Evolutionary conservation across 441 rosid genomes (phyloP), one percentile per base, ranked within the genome.

Genomic region (Flueggea neowawraea): DNA sequence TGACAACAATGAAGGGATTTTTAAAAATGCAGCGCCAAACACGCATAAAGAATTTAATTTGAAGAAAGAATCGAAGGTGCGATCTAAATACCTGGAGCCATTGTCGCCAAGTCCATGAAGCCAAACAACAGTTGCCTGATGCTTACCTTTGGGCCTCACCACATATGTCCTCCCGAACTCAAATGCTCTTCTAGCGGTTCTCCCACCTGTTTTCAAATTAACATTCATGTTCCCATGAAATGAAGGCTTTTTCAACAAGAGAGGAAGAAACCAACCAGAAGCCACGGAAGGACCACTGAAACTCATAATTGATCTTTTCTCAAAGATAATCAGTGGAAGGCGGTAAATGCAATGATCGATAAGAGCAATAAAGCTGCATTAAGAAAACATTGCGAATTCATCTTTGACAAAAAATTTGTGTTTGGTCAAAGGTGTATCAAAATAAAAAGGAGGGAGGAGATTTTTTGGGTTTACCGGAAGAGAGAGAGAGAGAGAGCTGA

Each of bases 91-190:
- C 99, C 97, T 89, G 0, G 90, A 83, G 62, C 99, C 99, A 62
- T 91, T 87, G 69, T 91, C 96, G 15, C 95, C 99, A 70, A 91
- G 94, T n/a, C 97, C 97, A 72, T 94, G 99, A 31, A 94, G 87
- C 99, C 99, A 94, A 60, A 94, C 96, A 59, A 94, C 82, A 31
- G 99, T 95, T n/a, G 95, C 99, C 69, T 80, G 94, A 60, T 95
- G 99, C 69, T 83, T 91, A 62, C 97, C 97, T 80, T 78, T 89
- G 51, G 99, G 97, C 80, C 80, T 80, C 64, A 95, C 96, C 73
- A 89, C 99, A 78, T 87, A 82, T 52, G 97, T 95, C 68, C 89
- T 80, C 69, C 99, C 99, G 59, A 87, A 95, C 68, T 94, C 93
- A 52, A 86, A 65, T 14, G 89, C 85, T 80, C 79, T 89, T 64